These are phyloP conservation scores for Cyberlindnera veronae DNA, from an alignment of 805 yeast species.

Conservation along the genomic window DNA sequence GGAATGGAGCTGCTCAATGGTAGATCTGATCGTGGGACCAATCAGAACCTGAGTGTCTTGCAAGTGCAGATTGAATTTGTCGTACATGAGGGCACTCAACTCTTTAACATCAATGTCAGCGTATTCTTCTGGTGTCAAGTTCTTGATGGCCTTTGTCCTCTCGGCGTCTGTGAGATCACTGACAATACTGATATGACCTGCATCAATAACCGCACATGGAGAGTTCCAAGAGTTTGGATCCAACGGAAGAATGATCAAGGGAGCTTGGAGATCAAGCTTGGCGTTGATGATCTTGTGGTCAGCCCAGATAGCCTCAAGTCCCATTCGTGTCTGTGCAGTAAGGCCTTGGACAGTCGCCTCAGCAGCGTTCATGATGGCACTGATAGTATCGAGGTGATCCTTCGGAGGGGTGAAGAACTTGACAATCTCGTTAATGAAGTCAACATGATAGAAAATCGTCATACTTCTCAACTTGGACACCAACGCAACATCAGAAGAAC, in stretches of 20 bases:
- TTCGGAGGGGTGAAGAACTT: slow-evolving; percentile 84
- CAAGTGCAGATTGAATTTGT: slow-evolving; percentile 70
- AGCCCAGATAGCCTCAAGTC: slow-evolving; percentile 88
- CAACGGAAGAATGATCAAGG: slow-evolving; percentile 81
- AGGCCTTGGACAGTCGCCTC: slow-evolving; percentile 91
- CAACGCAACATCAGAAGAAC: slow-evolving; percentile 74
- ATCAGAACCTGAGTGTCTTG: slow-evolving; percentile 86
- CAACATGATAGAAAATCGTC: slow-evolving; percentile 87
- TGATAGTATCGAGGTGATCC: slow-evolving; percentile 81
- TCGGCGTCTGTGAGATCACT: slow-evolving; percentile 77
- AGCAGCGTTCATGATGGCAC: slow-evolving; percentile 90
- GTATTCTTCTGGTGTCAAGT: slow-evolving; percentile 70
- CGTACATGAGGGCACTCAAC: slow-evolving; percentile 71
- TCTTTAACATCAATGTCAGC: slow-evolving; percentile 36
- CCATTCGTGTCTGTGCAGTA: slow-evolving; percentile 84
- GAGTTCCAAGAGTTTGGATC: slow-evolving; percentile 77
- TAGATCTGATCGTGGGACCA: slow-evolving; percentile 76
- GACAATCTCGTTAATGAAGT: slow-evolving; percentile 70
- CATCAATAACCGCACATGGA: slow-evolving; percentile 89
- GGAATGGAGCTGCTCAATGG: slow-evolving; percentile 67
- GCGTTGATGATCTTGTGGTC: slow-evolving; percentile 90
- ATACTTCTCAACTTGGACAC: slow-evolving; percentile 75
- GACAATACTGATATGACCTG: slow-evolving; percentile 85
- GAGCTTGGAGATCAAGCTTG: slow-evolving; percentile 89
- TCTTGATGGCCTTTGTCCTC: slow-evolving; percentile 64